phyloP scores from a whole-genome alignment of 805 yeast species.

The Ogataea dorogensis region DNA sequence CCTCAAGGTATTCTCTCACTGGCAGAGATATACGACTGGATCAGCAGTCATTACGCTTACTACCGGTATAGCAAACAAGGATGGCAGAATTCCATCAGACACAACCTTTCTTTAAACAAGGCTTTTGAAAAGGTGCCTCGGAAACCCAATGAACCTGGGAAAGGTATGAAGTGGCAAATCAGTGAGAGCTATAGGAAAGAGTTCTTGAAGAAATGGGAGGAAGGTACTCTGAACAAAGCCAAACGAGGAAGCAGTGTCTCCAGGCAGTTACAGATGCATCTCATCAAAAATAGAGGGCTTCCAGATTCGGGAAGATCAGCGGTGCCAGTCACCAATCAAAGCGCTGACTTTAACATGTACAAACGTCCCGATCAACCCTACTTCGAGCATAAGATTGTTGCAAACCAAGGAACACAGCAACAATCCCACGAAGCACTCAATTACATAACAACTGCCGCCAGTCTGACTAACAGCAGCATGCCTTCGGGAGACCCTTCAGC shows the following conservation, averaged over 20 bases:
- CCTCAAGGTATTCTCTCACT: conserved; percentile 84
- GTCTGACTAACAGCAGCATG: conserved; percentile 17
- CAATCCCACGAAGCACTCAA: conserved; percentile 29
- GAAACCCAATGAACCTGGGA: conserved; percentile 94
- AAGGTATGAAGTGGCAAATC: conserved; percentile 99
- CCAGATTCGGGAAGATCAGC: conserved; percentile 44
- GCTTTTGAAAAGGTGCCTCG: conserved; percentile 98
- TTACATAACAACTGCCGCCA: conserved; percentile 30
- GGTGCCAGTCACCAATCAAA: conserved; percentile 11
- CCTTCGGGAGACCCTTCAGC: conserved; percentile 10
- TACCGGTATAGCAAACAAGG: conserved; percentile 91
- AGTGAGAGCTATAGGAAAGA: conserved; percentile 81
- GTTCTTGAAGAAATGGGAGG: conserved; percentile 73
- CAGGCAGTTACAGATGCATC: conserved; percentile 73
- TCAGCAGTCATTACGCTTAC: conserved; percentile 81
- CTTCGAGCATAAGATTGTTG: conserved; percentile 8
- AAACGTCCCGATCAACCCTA: conserved; percentile 12
- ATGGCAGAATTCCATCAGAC: conserved; percentile 98
- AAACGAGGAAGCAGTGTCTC: conserved; percentile 81
- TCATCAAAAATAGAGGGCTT: conserved; percentile 54
- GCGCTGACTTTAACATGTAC: conserved; percentile 14
- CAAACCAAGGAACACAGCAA: conserved; percentile 2
- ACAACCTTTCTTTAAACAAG: conserved; percentile 88
- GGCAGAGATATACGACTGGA: conserved; percentile 91
- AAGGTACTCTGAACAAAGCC: conserved; percentile 69